Conservation (phyloP, 2,329 filamentous ascomycete genomes). For the Bipolaris oryzae region DNA sequence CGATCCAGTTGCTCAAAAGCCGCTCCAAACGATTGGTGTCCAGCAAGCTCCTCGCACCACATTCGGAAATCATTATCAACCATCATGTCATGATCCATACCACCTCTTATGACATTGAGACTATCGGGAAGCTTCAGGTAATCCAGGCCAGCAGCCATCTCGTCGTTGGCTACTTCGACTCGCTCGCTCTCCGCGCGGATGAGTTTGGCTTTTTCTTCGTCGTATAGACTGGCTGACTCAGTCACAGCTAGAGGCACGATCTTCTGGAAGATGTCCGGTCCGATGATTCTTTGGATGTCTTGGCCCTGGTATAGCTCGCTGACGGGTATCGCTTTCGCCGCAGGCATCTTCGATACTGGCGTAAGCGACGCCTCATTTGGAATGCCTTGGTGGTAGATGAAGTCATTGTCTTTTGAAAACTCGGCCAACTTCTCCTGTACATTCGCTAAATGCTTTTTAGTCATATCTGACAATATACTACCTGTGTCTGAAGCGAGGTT, state of each 20-base stretch:
- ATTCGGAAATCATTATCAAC: constrained; percentile 90
- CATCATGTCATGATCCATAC: constrained; percentile 84
- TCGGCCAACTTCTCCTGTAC: constrained; percentile 81
- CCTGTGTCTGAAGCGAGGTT: constrained; percentile 85
- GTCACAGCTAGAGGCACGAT: constrained; percentile 96
- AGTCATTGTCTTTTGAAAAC: constrained; percentile 91
- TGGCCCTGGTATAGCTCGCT: constrained; percentile 96
- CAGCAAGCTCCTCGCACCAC: constrained; percentile 93
- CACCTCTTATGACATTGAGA: constrained; percentile 88
- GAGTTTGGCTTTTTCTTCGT: constrained; percentile 97
- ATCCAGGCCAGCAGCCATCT: constrained; percentile 94
- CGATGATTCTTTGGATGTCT: constrained; percentile 95
- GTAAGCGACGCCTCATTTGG: constrained; percentile 82
- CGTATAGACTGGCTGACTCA: constrained; percentile 94
- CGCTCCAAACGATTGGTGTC: constrained; percentile 76
- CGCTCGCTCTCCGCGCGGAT: constrained; percentile 92
- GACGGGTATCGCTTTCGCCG: constrained; percentile 95
- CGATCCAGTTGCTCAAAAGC: constrained; percentile 80
- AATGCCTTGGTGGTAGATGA: constrained; percentile 94
- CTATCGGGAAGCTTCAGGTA: constrained; percentile 90
- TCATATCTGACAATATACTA: constrained; percentile 73
- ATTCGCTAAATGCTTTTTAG: constrained; percentile 78
- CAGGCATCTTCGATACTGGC: constrained; percentile 86
- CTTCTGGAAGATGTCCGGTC: constrained; percentile 94
- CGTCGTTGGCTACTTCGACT: constrained; percentile 88